Percentiles rank a stretch among this genome's conserved stretches.
These are phyloP conservation scores for Pholiota molesta DNA, from an alignment of 768 basidiomycete species.

Conservation along the genomic window DNA sequence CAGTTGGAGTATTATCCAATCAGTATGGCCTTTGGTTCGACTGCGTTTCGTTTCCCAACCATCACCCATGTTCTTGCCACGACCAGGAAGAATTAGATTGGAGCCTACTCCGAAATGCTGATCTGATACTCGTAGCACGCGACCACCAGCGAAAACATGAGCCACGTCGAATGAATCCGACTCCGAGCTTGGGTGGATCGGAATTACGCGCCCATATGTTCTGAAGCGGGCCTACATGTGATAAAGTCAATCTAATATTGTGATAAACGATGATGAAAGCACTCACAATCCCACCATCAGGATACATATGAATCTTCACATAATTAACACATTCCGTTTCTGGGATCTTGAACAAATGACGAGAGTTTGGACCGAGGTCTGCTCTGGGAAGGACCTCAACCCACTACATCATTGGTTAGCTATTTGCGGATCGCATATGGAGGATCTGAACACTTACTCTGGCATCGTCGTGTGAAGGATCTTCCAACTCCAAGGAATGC, in stretches of 20 bases:
- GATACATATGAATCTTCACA: constrained; percentile 93
- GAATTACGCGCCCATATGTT: constrained; percentile 80
- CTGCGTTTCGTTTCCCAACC: constrained; percentile 99
- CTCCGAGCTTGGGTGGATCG: constrained; percentile 57
- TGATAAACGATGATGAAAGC: constrained; percentile 8
- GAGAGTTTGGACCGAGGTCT: constrained; percentile 78
- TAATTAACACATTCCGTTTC: constrained; percentile 60
- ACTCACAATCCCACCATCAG: constrained; percentile 95
- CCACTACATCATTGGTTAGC: constrained; percentile 58
- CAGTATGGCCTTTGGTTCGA: constrained; percentile 76
- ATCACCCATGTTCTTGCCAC: constrained; percentile 95
- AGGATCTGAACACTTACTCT: constrained; percentile 40
- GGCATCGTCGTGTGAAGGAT: constrained; percentile 49
- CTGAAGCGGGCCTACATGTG: constrained; percentile 81
- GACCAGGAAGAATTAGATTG: constrained; percentile 89
- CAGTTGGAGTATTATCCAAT: constrained; percentile 92
- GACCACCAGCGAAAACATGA: constrained; percentile 87
- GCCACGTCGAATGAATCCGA: constrained; percentile 75
- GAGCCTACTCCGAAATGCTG: constrained; percentile 94
- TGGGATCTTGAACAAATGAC: constrained; percentile 83
- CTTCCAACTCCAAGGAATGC: constrained; percentile 42
- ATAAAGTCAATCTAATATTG: constrained; percentile 11
- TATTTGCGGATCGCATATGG: constrained; percentile 12
- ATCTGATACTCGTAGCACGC: constrained; percentile 84
- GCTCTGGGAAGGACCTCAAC: constrained; percentile 74